phyloP scores from a whole-genome alignment of 257 asterid species.

The Solanum dulcamara region DNA sequence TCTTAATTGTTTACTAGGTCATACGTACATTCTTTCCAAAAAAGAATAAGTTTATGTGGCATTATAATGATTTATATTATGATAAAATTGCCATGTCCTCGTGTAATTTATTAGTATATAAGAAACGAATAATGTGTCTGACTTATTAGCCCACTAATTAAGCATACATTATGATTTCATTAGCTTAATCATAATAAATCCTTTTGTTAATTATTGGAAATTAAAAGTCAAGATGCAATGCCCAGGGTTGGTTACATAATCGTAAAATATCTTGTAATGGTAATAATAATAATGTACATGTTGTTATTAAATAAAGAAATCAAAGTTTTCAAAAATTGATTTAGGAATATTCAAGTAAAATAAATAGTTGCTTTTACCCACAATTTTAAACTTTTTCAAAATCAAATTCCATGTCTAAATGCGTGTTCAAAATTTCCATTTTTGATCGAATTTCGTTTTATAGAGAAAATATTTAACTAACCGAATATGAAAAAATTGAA shows the following conservation, averaged over 20 bases:
- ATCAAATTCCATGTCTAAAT: neutral
- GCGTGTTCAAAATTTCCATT: too few relatives aligned
- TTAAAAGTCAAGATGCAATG: neutral
- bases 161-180: conserved; percentile 4
- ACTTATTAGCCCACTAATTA: conserved; percentile 11
- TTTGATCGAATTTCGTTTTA: too few relatives aligned
- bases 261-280: neutral
- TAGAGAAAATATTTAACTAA: too few relatives aligned
- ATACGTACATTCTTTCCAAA: neutral
- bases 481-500: too few relatives aligned
- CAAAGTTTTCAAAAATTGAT: neutral
- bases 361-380: neutral
- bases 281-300: neutral
- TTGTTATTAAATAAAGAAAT: neutral
- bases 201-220: conserved; percentile 2
- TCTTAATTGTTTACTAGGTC: neutral
- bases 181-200: neutral
- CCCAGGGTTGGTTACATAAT: neutral
- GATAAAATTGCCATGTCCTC: neutral
- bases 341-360: neutral
- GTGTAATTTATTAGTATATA: neutral
- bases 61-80: neutral
- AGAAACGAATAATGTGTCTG: neutral
- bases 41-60: neutral
- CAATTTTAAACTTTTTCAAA: neutral